Percentiles rank a stretch among this genome's conserved stretches.
These are phyloP conservation scores for Fusarium oxysporum DNA, from an alignment of 2,329 filamentous ascomycete genomes.

Conservation along the genomic window DNA sequence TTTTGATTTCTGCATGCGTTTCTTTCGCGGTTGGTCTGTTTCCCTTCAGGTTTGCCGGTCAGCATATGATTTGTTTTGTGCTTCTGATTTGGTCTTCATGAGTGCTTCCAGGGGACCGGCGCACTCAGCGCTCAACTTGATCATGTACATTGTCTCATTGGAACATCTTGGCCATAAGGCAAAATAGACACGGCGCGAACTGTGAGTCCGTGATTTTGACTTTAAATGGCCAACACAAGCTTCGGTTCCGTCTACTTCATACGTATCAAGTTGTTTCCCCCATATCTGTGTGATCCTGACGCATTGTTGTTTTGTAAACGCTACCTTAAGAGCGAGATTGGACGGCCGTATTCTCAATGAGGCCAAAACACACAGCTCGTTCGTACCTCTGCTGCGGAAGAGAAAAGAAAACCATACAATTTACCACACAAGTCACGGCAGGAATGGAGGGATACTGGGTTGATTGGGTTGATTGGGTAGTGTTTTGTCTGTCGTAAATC, in stretches of 20 bases:
- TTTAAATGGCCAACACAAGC: slow-evolving; percentile 33
- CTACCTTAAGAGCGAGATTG: not conserved
- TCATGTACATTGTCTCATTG: slow-evolving; percentile 16
- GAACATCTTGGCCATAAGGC: slow-evolving; percentile 24
- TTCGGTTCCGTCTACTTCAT: slow-evolving; percentile 2
- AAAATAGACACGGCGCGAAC: slow-evolving; percentile 8
- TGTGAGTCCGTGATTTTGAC: not conserved
- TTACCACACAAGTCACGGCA: not conserved
- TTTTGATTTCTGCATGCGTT: slow-evolving; percentile 14
- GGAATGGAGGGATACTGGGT: not conserved
- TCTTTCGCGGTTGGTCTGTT: slow-evolving; percentile 4
- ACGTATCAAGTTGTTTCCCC: not conserved
- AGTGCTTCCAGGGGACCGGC: slow-evolving; percentile 4
- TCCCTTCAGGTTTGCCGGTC: slow-evolving; percentile 4
- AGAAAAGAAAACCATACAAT: not conserved
- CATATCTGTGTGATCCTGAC: not conserved
- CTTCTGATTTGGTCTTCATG: slow-evolving; percentile 22
- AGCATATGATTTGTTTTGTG: slow-evolving; percentile 14
- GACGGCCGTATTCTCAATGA: not conserved
- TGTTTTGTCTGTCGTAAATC: slow-evolving; percentile 50
- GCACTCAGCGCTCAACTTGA: slow-evolving; percentile 14
- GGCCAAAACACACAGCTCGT: not conserved
- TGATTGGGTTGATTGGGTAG: slow-evolving; percentile 27
- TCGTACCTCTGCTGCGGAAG: not conserved
- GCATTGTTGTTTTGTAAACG: not conserved